These are phyloP conservation scores for Arthrobotrys entomopaga DNA, from an alignment of 2,329 filamentous ascomycete genomes.

Conservation along the genomic window DNA sequence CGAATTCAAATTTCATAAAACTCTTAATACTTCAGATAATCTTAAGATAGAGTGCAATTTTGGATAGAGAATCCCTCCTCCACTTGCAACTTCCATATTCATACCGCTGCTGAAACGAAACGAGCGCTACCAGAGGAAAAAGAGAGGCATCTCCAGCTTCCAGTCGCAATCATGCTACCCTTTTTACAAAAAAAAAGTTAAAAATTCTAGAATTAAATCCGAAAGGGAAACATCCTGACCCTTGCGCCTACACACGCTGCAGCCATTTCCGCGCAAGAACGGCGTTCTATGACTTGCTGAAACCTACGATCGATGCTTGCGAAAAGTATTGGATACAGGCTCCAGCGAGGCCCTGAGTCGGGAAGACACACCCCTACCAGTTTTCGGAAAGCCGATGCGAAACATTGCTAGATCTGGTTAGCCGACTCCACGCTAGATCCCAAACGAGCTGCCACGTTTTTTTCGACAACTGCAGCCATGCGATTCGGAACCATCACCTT, in stretches of 20 bases:
- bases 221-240: slow-evolving; percentile 37
- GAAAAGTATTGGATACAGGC: slow-evolving; percentile 29
- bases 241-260: slow-evolving; percentile 43
- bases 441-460: slow-evolving; percentile 55
- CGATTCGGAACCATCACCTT: slow-evolving; percentile 45
- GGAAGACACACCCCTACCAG: slow-evolving; percentile 25
- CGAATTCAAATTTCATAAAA: background rate
- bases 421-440: slow-evolving; percentile 16
- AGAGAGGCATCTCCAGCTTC: slow-evolving; percentile 23
- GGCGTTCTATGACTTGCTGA: slow-evolving; percentile 36
- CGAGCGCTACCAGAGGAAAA: slow-evolving; percentile 37
- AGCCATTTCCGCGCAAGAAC: slow-evolving; percentile 42
- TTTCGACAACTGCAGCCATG: slow-evolving; percentile 30
- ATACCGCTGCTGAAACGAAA: slow-evolving; percentile 46
- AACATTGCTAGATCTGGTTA: slow-evolving; percentile 33
- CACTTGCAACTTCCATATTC: slow-evolving; percentile 39
- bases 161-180: slow-evolving; percentile 15
- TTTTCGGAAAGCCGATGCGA: slow-evolving; percentile 33
- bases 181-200: slow-evolving; percentile 10
- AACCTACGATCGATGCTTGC: slow-evolving; percentile 26
- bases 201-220: slow-evolving; percentile 27
- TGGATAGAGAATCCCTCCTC: slow-evolving; percentile 17
- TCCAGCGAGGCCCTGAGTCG: slow-evolving; percentile 19
- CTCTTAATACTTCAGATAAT: slow-evolving; percentile 13
- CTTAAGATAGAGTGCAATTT: slow-evolving; percentile 28